Conservation (phyloP, 768 basidiomycete genomes). For the Gyrodon lividus region DNA sequence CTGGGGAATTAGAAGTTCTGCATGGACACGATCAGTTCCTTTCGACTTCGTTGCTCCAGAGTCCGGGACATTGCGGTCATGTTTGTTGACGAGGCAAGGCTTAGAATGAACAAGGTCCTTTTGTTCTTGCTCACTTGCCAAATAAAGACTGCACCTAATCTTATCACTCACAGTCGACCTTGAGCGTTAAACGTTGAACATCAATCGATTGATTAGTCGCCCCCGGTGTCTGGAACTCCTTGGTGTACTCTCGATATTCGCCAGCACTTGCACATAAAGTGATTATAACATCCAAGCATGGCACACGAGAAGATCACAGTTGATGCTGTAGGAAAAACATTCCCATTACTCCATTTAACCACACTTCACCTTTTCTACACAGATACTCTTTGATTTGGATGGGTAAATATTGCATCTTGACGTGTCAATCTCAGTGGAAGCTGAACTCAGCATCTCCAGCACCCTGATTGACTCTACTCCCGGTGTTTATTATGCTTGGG, state of each 20-base stretch:
- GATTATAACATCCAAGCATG: conserved; percentile 2
- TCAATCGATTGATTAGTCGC: too few species aligned
- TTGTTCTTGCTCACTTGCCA: too few species aligned
- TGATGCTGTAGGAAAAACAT: conserved; percentile 46
- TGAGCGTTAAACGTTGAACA: too few species aligned
- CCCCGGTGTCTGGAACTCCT: too few species aligned
- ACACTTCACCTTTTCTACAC: conserved; percentile 9
- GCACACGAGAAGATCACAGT: conserved; percentile 37
- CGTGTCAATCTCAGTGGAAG: neutral
- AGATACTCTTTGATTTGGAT: conserved; percentile 73
- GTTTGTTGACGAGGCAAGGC: neutral
- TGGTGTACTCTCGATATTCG: neutral
- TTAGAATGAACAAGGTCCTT: neutral
- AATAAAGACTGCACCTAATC: too few species aligned
- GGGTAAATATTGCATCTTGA: conserved; percentile 41
- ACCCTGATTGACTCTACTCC: conserved; percentile 83
- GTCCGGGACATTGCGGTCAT: neutral
- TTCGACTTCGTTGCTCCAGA: neutral
- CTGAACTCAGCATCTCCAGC: conserved; percentile 34
- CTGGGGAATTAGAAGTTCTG: neutral
- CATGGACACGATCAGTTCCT: conserved; percentile 5
- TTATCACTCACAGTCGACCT: neutral
- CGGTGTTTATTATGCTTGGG: conserved; percentile 79
- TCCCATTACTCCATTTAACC: neutral
- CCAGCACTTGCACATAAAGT: neutral